A percentile compares a stretch with the other conserved stretches of the same genome.
Evolutionary conservation across 176 grass and related monocot species (phyloP).

Genomic region (Avena eriantha): DNA sequence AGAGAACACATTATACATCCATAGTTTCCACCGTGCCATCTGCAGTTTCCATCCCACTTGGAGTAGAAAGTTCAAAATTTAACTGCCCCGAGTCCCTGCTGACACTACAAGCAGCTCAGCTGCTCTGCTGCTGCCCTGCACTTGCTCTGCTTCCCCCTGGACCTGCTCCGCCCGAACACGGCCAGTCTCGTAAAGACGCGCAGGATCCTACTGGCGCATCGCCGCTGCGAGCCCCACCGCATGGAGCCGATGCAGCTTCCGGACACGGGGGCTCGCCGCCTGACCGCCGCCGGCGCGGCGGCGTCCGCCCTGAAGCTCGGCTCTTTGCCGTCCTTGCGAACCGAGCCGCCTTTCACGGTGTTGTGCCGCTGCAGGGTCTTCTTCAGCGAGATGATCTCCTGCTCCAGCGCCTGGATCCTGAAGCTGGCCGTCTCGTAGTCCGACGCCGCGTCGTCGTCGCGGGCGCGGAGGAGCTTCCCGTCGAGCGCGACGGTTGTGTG

Average conservation of each 20-base stretch:
- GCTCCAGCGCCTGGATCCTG: conserved; percentile 83
- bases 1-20: conserved; percentile 8
- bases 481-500: conserved; percentile 30
- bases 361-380: conserved; percentile 69
- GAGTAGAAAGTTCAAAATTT: neutral
- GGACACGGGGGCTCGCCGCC: conserved; percentile 50
- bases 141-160: conserved; percentile 57
- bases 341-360: conserved; percentile 44
- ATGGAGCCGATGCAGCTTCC: conserved; percentile 82
- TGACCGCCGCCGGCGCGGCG: neutral
- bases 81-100: neutral
- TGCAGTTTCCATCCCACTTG: conserved; percentile 23
- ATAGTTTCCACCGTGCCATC: neutral
- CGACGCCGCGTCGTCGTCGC: conserved; percentile 35
- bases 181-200: conserved; percentile 80
- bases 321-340: conserved; percentile 36
- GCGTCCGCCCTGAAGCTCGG: conserved; percentile 55
- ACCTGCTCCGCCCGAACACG: conserved; percentile 72
- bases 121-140: conserved; percentile 41
- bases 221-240: conserved; percentile 77
- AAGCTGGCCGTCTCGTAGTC: conserved; percentile 83
- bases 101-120: conserved; percentile 39
- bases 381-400: conserved; percentile 82
- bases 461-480: conserved; percentile 47
- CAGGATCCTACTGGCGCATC: conserved; percentile 67